Percentiles rank a stretch among this genome's conserved stretches.
Conservation (phyloP, 116 monocot genomes). For the Iris pallida region DNA sequence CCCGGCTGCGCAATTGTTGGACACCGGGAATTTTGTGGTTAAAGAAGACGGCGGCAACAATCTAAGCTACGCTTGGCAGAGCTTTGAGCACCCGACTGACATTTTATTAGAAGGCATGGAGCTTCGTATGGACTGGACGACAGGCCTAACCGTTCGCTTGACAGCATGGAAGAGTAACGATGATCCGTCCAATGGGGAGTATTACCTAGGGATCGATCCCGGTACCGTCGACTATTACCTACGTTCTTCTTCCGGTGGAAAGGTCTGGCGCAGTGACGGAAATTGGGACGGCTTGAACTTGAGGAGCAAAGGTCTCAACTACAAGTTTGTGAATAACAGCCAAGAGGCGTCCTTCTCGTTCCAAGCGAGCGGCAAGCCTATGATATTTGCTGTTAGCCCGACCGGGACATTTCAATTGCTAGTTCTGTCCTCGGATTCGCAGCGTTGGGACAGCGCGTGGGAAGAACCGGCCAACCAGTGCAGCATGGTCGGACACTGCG, state of each 20-base stretch:
- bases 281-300: slow-evolving; percentile 27
- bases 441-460: slow-evolving; percentile 2
- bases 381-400: slow-evolving; percentile 4
- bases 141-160: background rate
- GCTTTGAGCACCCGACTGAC: slow-evolving; percentile 1
- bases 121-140: background rate
- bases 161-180: slow-evolving; percentile 13
- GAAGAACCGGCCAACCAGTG: too few species aligned
- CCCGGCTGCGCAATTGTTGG: slow-evolving; percentile 18
- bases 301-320: slow-evolving; percentile 11
- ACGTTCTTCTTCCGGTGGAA: background rate
- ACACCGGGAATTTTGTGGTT: slow-evolving; percentile 28
- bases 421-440: background rate
- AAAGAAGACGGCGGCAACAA: background rate
- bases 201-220: slow-evolving; percentile 1
- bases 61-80: background rate
- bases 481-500: too few species aligned
- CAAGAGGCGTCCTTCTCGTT: slow-evolving; percentile 10
- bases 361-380: background rate
- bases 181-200: slow-evolving; percentile 20
- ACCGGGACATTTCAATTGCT: slow-evolving; percentile 4
- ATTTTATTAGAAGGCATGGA: background rate
- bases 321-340: background rate
- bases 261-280: slow-evolving; percentile 15
- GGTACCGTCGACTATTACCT: slow-evolving; percentile 11